Evolutionary conservation across 257 asterid genomes (phyloP), one percentile per base, ranked within the genome.

Genomic region (Solanum medicagineum): DNA sequence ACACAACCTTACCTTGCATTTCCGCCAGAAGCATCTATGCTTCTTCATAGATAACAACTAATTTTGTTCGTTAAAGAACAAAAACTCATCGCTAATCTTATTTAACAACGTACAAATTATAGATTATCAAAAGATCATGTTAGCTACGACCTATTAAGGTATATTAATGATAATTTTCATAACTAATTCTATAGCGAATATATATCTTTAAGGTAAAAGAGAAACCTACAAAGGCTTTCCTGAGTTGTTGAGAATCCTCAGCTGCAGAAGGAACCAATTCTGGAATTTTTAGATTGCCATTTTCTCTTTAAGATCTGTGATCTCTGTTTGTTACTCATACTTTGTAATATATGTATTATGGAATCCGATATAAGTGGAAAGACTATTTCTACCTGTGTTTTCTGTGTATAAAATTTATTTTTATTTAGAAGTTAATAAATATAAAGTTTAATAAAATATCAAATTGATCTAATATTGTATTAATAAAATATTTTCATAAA

Each of bases 261-360:
- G 86, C 90, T 0, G 98, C 92, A 63, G 98, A 54, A 51, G 98
- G 98, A 87, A 93, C 95, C 45, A 89, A 88, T 29, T 91, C 88
- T 49, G 98, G 97, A 75, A 93, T 88, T 87, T 68, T 90, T 29
- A 96, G 89, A n/a, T 95, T 91, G 95, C 94, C 99, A 94, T 94
- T 56, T 44, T 71, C 8, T 42, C 29, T 44, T 44, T 49, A 73
- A 44, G 42, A 77, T 51, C 3, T 51, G 47, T 77, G 82, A 77
- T 51, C 40, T 51, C 40, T 75, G 62, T 8, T 36, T 66, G 7
- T 47, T 74, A 74, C n/a, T 47, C n/a, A 47, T 74, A 5, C 42
- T 8, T 47, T 22, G 22, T 47, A 15, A 22, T 59, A 14, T 74
- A 74, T 74, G 74, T 65, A 62, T 20, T 65, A 45, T 75, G 22